Evolutionary conservation across 805 yeast species (phyloP).

Genomic region (Priceomyces medius): DNA sequence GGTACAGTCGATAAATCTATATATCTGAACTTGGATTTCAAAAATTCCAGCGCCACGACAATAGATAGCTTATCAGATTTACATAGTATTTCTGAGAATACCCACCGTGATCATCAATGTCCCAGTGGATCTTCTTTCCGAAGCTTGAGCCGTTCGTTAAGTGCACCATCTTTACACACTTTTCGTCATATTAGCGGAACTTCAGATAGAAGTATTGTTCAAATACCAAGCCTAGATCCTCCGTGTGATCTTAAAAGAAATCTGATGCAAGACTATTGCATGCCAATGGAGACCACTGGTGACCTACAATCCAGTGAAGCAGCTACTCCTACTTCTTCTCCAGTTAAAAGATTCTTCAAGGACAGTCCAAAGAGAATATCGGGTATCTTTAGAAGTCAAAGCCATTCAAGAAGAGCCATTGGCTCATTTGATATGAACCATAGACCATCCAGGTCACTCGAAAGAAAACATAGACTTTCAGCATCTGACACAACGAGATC

Average conservation of each 20-base stretch:
- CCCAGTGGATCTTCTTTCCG: slow-evolving; percentile 9
- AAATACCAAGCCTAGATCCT: not conserved
- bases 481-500: slow-evolving; percentile 24
- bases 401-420: slow-evolving; percentile 9
- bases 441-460: slow-evolving; percentile 1
- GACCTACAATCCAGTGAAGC: not conserved
- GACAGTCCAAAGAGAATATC: slow-evolving; percentile 30
- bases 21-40: not conserved
- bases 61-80: slow-evolving; percentile 30
- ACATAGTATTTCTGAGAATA: slow-evolving; percentile 7
- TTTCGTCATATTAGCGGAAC: slow-evolving; percentile 23
- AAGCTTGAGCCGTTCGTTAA: slow-evolving; percentile 26
- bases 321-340: slow-evolving; percentile 21
- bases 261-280: not conserved
- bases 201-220: not conserved
- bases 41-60: slow-evolving; percentile 15
- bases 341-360: slow-evolving; percentile 30
- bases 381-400: slow-evolving; percentile 17
- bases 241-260: not conserved
- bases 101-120: not conserved
- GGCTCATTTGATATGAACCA: not conserved
- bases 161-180: slow-evolving; percentile 45
- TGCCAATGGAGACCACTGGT: not conserved
- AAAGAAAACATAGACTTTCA: not conserved
- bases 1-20: slow-evolving; percentile 1